Conservation (phyloP, 2,329 filamentous ascomycete genomes). For the Fusarium solani-melongenae region DNA sequence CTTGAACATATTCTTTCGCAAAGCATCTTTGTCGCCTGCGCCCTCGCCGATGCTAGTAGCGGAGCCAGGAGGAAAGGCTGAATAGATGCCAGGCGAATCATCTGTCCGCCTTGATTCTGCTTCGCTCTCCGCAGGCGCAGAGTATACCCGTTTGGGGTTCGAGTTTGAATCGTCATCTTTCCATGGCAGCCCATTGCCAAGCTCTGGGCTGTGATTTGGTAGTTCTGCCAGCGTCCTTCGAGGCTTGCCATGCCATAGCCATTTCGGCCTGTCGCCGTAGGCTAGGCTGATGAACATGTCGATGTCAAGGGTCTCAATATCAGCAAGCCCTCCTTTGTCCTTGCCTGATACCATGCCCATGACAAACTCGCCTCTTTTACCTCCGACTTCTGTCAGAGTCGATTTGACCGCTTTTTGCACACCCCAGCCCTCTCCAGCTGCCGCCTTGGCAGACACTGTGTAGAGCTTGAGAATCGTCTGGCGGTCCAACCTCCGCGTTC, state of each 20-base stretch:
- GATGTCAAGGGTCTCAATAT: conserved; percentile 91
- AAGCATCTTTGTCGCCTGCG: conserved; percentile 64
- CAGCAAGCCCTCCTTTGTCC: conserved; percentile 89
- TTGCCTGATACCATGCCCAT: conserved; percentile 92
- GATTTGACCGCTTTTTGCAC: conserved; percentile 96
- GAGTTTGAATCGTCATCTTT: conserved; percentile 59
- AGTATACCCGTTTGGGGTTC: conserved; percentile 62
- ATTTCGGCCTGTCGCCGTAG: conserved; percentile 86
- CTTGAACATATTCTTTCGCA: conserved; percentile 77
- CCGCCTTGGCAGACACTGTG: conserved; percentile 87
- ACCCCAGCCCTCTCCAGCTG: conserved; percentile 88
- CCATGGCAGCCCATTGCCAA: conserved; percentile 62
- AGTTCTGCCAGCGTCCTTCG: conserved; percentile 68
- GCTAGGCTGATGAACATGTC: conserved; percentile 83
- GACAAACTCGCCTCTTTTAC: conserved; percentile 93
- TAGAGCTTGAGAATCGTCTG: conserved; percentile 86
- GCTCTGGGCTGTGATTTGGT: conserved; percentile 60
- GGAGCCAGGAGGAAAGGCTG: conserved; percentile 57
- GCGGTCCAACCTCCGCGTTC: conserved; percentile 82
- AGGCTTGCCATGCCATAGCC: conserved; percentile 94
- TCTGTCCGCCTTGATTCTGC: conserved; percentile 57
- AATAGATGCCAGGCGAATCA: conserved; percentile 57
- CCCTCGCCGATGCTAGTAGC: conserved; percentile 59
- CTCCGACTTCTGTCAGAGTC: conserved; percentile 91
- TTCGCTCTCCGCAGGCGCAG: conserved; percentile 65